Evolutionary conservation across 1,284 basidiomycete genomes (phyloP).

Genomic region (Puccinia brachypodii): DNA sequence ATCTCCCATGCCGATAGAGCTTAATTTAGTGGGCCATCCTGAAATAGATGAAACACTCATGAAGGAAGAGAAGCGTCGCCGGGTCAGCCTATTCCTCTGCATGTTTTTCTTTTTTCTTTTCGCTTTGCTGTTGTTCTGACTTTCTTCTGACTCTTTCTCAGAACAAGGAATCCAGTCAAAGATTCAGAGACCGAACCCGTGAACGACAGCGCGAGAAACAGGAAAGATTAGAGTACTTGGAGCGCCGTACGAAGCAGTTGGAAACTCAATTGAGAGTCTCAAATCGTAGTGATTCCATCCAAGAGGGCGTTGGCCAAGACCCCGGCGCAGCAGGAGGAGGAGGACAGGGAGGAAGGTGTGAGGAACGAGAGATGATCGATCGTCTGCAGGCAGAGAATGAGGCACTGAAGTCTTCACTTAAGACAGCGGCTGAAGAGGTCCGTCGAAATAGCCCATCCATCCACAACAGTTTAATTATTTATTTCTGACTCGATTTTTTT

Average conservation of each 20-base stretch:
- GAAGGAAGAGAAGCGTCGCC: slow-evolving; percentile 42
- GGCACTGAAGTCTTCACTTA: slow-evolving; percentile 8
- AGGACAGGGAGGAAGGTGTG: background rate
- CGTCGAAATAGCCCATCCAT: background rate
- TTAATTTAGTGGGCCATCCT: slow-evolving; percentile 2
- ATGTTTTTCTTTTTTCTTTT: background rate
- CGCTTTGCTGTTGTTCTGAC: too few relatives aligned
- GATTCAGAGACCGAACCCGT: slow-evolving; percentile 44
- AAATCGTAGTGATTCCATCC: background rate
- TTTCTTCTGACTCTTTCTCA: background rate
- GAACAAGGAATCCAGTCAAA: slow-evolving; percentile 46
- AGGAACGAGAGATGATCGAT: slow-evolving; percentile 17
- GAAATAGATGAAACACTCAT: slow-evolving; percentile 30
- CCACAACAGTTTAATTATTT: background rate
- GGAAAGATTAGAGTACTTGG: slow-evolving; percentile 34
- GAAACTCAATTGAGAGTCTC: slow-evolving; percentile 1
- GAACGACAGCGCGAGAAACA: slow-evolving; percentile 46
- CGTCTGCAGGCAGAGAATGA: slow-evolving; percentile 31
- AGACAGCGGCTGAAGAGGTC: slow-evolving; percentile 21
- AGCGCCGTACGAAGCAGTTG: slow-evolving; percentile 28
- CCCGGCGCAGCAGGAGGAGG: background rate
- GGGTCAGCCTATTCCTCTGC: background rate
- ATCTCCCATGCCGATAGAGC: slow-evolving; percentile 19
- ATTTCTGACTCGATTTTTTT: background rate
- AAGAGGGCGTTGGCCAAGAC: background rate